These are phyloP conservation scores for Podospora australis DNA, from an alignment of 495 filamentous ascomycete species.

Conservation along the genomic window DNA sequence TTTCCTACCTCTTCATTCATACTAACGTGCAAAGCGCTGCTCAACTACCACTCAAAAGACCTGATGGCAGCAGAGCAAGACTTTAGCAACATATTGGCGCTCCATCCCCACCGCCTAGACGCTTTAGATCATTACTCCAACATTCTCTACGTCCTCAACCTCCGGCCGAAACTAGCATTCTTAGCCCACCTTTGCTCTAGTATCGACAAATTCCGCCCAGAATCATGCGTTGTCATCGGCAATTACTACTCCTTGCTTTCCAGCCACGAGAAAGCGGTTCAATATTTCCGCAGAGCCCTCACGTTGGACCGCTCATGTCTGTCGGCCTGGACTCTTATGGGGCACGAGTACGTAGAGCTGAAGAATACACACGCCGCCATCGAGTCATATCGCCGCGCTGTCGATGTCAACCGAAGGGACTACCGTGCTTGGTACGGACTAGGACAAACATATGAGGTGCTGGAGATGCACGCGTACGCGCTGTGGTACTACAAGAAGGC, in stretches of 20 bases:
- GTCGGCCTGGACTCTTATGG: slow-evolving; percentile 98
- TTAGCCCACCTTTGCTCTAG: slow-evolving; percentile 82
- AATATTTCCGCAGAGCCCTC: slow-evolving; percentile 95
- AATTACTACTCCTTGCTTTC: slow-evolving; percentile 95
- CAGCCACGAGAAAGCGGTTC: slow-evolving; percentile 94
- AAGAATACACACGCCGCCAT: slow-evolving; percentile 99
- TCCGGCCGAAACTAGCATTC: slow-evolving; percentile 82
- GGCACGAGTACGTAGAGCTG: slow-evolving; percentile 97
- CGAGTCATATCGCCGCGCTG: slow-evolving; percentile 91
- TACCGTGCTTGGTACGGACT: slow-evolving; percentile 98
- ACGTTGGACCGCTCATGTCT: slow-evolving; percentile 87
- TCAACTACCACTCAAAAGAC: slow-evolving; percentile 93
- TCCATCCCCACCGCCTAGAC: slow-evolving; percentile 84
- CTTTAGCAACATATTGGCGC: slow-evolving; percentile 72
- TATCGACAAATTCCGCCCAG: slow-evolving; percentile 92
- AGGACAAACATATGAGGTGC: slow-evolving; percentile 93
- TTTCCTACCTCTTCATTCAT: slow-evolving; percentile 86
- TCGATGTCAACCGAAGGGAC: slow-evolving; percentile 93
- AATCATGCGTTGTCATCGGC: slow-evolving; percentile 93
- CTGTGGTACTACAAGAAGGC: slow-evolving; percentile 97
- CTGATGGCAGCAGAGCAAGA: slow-evolving; percentile 77
- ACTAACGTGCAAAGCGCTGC: slow-evolving; percentile 77
- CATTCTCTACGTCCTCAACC: slow-evolving; percentile 87
- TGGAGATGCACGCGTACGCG: slow-evolving; percentile 96
- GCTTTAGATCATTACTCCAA: slow-evolving; percentile 92